Evolutionary conservation across 1,139 yeast species (phyloP), one percentile per base, ranked within the genome.

Genomic region (Arxiozyma telluris): DNA sequence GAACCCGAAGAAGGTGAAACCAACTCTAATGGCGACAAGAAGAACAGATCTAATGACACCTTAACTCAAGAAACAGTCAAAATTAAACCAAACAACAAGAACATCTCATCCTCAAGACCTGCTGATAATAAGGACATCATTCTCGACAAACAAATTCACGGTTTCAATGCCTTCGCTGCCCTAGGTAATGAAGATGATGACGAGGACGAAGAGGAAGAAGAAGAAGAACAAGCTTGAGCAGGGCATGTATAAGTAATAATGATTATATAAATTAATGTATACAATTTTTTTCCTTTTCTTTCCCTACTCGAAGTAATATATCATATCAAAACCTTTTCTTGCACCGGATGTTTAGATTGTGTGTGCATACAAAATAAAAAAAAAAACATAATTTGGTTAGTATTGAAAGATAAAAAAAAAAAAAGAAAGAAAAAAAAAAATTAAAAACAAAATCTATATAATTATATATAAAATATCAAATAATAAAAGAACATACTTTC

Each of bases 131-230:
- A 85, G 65, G 91, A 85, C 64, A 77, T 83, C 54, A 76, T 80
- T 62, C 81, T 87, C 46, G 88, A 83, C 61, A 80, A 83, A 61
- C 86, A 80, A 58, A 80, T 80, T 59, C 77, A 76, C 50, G 75
- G 80, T 34, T 86, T 85, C 75, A 86, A 86, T 71, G 91, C 93
- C 11, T 86, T 86, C 68, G 90, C 83, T 61, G 91, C 91, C 43
- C 78, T 86, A 66, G 85, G 80, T 49, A 82, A 76, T 57, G 89
- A 82, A 47, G 82, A 76, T 50, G 76, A 72, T 27, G 85, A 80
- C 18, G 66, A 63, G 3, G 25, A 23, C 6, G 25, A 27, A 27
- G 30, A 27, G 30, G 30, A 27, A 6, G 51, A 51, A 15, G 51
- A 52, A 27, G 42, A 48, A 18, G 39, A 46, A 17, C 41, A 34